phyloP scores from a whole-genome alignment of 176 grass and related monocot species.

The Saccharum officinarum region DNA sequence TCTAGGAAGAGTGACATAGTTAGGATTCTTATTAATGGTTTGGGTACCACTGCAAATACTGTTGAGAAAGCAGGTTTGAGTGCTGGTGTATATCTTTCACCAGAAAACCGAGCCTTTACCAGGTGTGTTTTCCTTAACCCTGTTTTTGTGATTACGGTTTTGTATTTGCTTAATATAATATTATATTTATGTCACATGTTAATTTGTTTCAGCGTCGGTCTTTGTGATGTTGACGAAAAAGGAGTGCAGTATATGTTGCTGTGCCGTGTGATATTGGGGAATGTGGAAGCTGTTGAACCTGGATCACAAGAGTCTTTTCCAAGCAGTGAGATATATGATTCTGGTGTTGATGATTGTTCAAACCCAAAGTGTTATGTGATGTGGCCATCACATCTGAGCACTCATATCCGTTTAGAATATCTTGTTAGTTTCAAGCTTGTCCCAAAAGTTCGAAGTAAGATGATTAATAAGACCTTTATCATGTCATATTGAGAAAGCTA shows the following conservation, averaged over 20 bases:
- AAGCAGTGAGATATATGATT: conserved; percentile 60
- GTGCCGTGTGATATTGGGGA: conserved; percentile 66
- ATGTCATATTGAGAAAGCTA: conserved; percentile 14
- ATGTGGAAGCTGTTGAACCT: conserved; percentile 58
- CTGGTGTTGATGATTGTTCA: conserved; percentile 47
- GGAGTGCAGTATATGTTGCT: conserved; percentile 85
- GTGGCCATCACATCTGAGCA: conserved; percentile 58
- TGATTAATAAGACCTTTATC: conserved; percentile 33
- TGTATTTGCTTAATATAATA: not conserved
- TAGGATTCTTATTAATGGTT: conserved; percentile 76
- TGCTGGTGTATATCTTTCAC: conserved; percentile 62
- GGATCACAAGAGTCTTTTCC: conserved; percentile 53
- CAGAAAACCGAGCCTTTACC: conserved; percentile 70
- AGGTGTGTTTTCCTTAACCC: conserved; percentile 44
- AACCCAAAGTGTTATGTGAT: conserved; percentile 68
- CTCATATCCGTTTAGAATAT: conserved; percentile 69
- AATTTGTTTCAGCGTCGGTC: conserved; percentile 61
- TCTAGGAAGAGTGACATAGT: conserved; percentile 71
- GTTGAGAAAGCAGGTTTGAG: conserved; percentile 47
- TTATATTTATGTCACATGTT: conserved; percentile 16
- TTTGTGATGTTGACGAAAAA: conserved; percentile 95
- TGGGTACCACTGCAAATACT: conserved; percentile 50
- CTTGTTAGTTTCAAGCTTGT: conserved; percentile 74
- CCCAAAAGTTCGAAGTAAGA: conserved; percentile 66
- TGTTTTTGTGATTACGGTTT: conserved; percentile 12